Conservation (phyloP, 2,329 filamentous ascomycete species). For the Metarhizium guizhouense region DNA sequence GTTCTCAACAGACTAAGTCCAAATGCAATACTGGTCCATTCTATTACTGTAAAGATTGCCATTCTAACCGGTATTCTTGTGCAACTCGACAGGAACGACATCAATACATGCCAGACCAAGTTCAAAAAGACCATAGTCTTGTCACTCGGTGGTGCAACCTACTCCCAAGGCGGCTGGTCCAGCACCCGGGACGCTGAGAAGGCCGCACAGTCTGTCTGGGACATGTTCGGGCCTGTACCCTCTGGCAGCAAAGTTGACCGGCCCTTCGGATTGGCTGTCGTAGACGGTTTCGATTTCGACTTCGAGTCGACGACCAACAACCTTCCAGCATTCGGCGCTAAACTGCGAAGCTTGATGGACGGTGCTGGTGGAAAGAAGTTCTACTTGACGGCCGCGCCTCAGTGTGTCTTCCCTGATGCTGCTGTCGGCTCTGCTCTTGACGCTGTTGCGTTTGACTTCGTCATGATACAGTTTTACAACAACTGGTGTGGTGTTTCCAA, state of each 20-base stretch:
- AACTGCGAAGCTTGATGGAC: constrained; percentile 48
- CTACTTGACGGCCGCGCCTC: constrained; percentile 57
- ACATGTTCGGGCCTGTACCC: constrained; percentile 55
- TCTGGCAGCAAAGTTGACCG: constrained; percentile 38
- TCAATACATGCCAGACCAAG: constrained; percentile 49
- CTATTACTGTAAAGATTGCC: too few species aligned
- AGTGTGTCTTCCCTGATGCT: constrained; percentile 57
- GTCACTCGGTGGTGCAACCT: constrained; percentile 64
- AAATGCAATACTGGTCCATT: too few species aligned
- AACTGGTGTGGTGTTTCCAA: constrained; percentile 53
- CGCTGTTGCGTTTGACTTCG: constrained; percentile 47
- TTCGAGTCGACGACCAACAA: constrained; percentile 54
- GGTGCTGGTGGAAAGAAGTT: constrained; percentile 44
- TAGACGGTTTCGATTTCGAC: constrained; percentile 74
- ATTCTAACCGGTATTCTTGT: constrained; percentile 28
- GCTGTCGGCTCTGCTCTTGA: constrained; percentile 49
- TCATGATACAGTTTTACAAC: constrained; percentile 62
- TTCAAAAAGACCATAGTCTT: constrained; percentile 63
- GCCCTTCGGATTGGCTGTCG: constrained; percentile 40
- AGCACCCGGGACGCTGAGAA: constrained; percentile 39
- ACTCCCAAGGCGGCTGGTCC: constrained; percentile 60
- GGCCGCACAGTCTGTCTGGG: constrained; percentile 57
- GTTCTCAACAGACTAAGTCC: constrained; percentile 40
- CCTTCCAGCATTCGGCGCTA: constrained; percentile 50
- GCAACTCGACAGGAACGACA: constrained; percentile 35